phyloP scores from a whole-genome alignment of 2,329 filamentous ascomycete species.

The Aurifilum marmelostoma region DNA sequence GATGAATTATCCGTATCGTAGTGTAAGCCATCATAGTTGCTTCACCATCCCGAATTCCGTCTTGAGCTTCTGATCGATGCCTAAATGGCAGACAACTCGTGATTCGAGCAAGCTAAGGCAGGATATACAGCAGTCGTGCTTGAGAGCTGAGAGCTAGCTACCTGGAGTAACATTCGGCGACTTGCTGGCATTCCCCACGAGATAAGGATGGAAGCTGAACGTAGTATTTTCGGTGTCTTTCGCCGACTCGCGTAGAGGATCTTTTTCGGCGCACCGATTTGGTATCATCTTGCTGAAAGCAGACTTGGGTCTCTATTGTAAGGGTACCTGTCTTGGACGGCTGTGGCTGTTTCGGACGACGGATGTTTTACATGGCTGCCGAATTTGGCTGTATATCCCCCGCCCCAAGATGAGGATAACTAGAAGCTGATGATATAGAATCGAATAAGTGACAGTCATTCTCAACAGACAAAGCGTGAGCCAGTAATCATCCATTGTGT shows the following conservation, averaged over 20 bases:
- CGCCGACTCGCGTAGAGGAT: not conserved
- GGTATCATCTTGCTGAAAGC: not conserved
- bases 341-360: not conserved
- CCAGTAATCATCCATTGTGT: not conserved
- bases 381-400: too few relatives aligned
- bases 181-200: not conserved
- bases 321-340: not conserved
- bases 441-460: not conserved
- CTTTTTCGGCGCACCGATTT: not conserved
- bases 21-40: not conserved
- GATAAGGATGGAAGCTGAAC: not conserved
- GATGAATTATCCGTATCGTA: too few relatives aligned
- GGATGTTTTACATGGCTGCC: not conserved
- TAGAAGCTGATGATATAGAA: not conserved
- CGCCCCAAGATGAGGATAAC: not conserved
- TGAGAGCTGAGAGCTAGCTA: too few relatives aligned
- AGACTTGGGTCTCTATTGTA: not conserved
- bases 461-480: not conserved
- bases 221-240: not conserved
- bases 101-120: not conserved
- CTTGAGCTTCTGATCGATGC: not conserved
- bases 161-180: not conserved
- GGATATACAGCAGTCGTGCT: not conserved
- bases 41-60: not conserved
- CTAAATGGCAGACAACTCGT: too few relatives aligned